Evolutionary conservation across 305 asterid species (phyloP).

Genomic region (Fraxinus sp.): DNA sequence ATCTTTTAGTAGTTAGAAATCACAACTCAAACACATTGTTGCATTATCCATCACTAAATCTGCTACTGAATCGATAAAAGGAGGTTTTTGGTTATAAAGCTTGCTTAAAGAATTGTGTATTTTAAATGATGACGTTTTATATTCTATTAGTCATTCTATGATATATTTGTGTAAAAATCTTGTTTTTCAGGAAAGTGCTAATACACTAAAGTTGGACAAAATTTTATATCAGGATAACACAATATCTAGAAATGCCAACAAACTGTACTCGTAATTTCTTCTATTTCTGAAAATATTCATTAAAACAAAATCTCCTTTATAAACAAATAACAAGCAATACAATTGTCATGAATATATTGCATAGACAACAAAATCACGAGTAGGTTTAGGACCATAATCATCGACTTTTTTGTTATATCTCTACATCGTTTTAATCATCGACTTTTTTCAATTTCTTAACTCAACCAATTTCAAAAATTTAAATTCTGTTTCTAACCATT

Average conservation of each 20-base stretch:
- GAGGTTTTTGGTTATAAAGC: not conserved
- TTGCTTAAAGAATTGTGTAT: not conserved
- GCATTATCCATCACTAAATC: not conserved
- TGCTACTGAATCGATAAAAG: no score
- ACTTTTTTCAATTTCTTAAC: not conserved
- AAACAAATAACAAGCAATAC: not conserved
- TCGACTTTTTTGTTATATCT: not conserved
- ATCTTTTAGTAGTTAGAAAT: not conserved
- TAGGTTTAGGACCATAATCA: not conserved
- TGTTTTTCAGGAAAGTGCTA: not conserved
- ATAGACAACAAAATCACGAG: not conserved
- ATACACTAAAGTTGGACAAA: not conserved
- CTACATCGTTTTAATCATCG: not conserved
- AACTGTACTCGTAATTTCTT: not conserved
- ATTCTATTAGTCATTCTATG: not conserved
- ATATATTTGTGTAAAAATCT: not conserved
- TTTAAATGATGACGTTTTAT: not conserved
- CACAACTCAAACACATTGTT: not conserved
- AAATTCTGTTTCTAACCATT: not conserved
- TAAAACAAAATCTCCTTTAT: not conserved
- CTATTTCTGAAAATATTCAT: not conserved
- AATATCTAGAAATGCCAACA: not conserved
- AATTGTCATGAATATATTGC: not conserved
- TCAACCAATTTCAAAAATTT: not conserved
- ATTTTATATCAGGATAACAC: not conserved